Evolutionary conservation across 148 eudicot species (phyloP).

Genomic region (Silene conica): DNA sequence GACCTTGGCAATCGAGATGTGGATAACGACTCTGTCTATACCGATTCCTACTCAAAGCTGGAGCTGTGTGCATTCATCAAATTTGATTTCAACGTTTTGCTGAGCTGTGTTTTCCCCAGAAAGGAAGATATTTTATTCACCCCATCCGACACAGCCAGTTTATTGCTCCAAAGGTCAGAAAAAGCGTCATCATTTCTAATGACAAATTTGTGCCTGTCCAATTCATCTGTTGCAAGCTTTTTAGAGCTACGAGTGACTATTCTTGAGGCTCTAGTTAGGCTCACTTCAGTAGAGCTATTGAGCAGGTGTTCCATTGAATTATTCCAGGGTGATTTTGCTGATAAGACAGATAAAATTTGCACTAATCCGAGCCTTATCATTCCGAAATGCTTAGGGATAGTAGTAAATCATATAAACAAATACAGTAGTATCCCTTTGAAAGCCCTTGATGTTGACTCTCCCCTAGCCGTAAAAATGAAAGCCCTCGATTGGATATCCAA

Average conservation of each 20-base stretch:
- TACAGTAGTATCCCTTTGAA: constrained; percentile 47
- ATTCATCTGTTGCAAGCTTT: constrained; percentile 33
- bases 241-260: constrained; percentile 62
- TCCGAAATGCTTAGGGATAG: constrained; percentile 25
- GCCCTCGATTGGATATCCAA: constrained; percentile 71
- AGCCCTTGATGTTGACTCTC: constrained; percentile 61
- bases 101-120: constrained; percentile 57
- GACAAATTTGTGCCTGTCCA: constrained; percentile 51
- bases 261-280: constrained; percentile 50
- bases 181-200: constrained; percentile 42
- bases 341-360: constrained; percentile 25
- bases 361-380: constrained; percentile 23
- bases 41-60: constrained; percentile 40
- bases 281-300: constrained; percentile 56
- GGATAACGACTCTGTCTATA: constrained; percentile 9
- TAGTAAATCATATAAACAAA: constrained; percentile 53
- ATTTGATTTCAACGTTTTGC: constrained; percentile 71
- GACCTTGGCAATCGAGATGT: constrained; percentile 21
- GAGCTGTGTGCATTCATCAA: constrained; percentile 72
- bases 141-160: constrained; percentile 46
- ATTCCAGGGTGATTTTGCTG: constrained; percentile 22
- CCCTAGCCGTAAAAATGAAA: constrained; percentile 66
- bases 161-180: constrained; percentile 58
- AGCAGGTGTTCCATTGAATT: constrained; percentile 47
- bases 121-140: constrained; percentile 39